A percentile compares a stretch with the other conserved stretches of the same genome.
Evolutionary conservation across 495 filamentous ascomycete genomes (phyloP).

Genomic region (Chaetomidium leptoderma): DNA sequence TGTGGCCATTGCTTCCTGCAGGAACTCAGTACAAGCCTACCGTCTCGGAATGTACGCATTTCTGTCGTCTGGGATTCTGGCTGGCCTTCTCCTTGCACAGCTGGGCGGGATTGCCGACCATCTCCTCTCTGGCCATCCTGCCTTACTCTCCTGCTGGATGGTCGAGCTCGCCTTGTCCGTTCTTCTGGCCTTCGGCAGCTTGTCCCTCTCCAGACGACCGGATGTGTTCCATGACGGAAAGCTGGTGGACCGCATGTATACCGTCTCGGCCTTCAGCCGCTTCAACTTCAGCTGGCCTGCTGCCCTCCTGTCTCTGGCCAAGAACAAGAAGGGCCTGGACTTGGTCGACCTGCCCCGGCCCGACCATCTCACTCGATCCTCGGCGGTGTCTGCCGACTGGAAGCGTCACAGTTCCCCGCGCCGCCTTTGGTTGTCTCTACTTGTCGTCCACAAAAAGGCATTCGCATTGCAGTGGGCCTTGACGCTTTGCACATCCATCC

Average conservation of each 20-base stretch:
- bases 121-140: slow-evolving; percentile 25
- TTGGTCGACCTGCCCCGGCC: slow-evolving; percentile 56
- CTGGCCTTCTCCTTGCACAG: slow-evolving; percentile 39
- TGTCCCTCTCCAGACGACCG: slow-evolving; percentile 63
- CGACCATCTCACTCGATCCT: slow-evolving; percentile 48
- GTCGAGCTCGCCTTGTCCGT: slow-evolving; percentile 37
- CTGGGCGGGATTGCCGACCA: slow-evolving; percentile 31
- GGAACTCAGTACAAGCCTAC: slow-evolving; percentile 45
- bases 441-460: slow-evolving; percentile 50
- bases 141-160: slow-evolving; percentile 35
- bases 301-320: slow-evolving; percentile 49
- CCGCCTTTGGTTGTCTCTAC: slow-evolving; percentile 59
- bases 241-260: slow-evolving; percentile 60
- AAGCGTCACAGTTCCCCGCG: slow-evolving; percentile 39
- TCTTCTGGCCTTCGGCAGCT: slow-evolving; percentile 35
- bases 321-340: slow-evolving; percentile 53
- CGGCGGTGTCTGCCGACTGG: slow-evolving; percentile 48
- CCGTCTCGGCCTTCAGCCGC: slow-evolving; percentile 55
- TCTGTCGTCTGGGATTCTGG: slow-evolving; percentile 39
- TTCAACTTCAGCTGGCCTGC: slow-evolving; percentile 63
- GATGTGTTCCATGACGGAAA: slow-evolving; percentile 56
- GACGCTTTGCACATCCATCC: slow-evolving; percentile 48
- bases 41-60: slow-evolving; percentile 45
- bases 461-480: slow-evolving; percentile 54
- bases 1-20: slow-evolving; percentile 38